phyloP scores from a whole-genome alignment of 441 rosid species.

The Eutrema salsugineum region DNA sequence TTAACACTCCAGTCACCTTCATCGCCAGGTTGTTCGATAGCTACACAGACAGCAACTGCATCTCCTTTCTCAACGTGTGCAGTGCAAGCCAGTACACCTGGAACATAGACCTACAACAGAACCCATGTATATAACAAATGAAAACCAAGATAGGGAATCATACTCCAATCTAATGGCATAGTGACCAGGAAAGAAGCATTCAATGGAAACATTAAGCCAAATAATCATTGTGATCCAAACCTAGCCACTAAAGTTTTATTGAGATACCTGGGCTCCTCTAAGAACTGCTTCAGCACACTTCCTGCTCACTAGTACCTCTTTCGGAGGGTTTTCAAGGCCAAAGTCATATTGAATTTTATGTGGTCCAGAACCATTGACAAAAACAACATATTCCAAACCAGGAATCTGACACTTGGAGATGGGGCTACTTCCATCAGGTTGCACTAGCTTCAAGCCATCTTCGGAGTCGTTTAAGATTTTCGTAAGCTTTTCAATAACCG shows the following conservation, averaged over 20 bases:
- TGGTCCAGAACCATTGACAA: conserved; percentile 92
- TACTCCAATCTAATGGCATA: not conserved
- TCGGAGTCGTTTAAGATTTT: conserved; percentile 38
- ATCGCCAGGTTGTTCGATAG: conserved; percentile 63
- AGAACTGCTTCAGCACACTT: conserved; percentile 99
- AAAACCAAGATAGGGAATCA: not conserved
- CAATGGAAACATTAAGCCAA: not conserved
- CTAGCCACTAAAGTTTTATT: not conserved
- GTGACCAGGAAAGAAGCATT: not conserved
- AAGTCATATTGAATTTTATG: conserved; percentile 61
- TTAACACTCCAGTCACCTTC: conserved; percentile 77
- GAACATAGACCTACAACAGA: conserved; percentile 76
- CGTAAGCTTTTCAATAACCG: conserved; percentile 66
- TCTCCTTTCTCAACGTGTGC: conserved; percentile 96
- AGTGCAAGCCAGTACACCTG: conserved; percentile 96
- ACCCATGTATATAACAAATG: not conserved
- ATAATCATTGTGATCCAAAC: not conserved
- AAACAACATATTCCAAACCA: conserved; percentile 77
- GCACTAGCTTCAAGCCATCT: conserved; percentile 24
- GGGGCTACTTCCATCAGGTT: conserved; percentile 27
- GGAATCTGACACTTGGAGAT: conserved; percentile 71
- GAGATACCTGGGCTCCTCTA: conserved; percentile 89
- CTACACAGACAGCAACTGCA: conserved; percentile 89
- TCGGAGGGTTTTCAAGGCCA: conserved; percentile 50
- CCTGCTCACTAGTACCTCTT: conserved; percentile 91